Evolutionary conservation across 257 asterid genomes (phyloP), one percentile per base, ranked within the genome.

Genomic region (Primulina huaijiensis): DNA sequence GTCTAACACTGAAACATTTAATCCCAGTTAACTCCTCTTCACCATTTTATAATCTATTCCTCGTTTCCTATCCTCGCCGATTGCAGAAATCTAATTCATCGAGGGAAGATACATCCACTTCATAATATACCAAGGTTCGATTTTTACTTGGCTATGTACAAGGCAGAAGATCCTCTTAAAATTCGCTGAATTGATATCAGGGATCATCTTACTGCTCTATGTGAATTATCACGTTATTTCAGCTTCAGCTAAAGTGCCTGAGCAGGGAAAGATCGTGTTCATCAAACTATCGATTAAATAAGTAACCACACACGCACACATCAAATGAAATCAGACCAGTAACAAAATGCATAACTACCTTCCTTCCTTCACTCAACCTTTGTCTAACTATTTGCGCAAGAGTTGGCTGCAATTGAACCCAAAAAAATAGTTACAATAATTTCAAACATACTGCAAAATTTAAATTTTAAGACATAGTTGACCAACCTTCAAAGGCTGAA

Each of bases 301-400:
- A 50, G 20, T 17, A 7, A 20, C 62, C 30, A 31, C 23, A 21
- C 23, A 64, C 2, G 74, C 77, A 16, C 46, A 37, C 31, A 31
- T 53, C 60, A 29, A 43, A 75, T 59, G 67, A 76, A 59, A 52
- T 59, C 34, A 58, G 31, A 61, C 38, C 62, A 59, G 8, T 30
- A 10, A 67, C 62, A n/a, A 60, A 21, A 59, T 57, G 59, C 60
- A 65, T 56, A 27, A 74, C 77, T 83, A 92, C 98, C 98, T 92
- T 92, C 81, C 95, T 88, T 81, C 97, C 98, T 82, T 88, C 97
- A 65, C 86, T 81, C 74, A 92, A 75, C 84, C 92, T 85, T 79
- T 90, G 96, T 72, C 92, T 85, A 76, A 92, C 88, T 69, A 86
- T 79, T 77, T 92, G 95, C 79, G 89, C 83, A 68, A 92, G 83